A percentile compares a stretch with the other conserved stretches of the same genome.
phyloP scores from a whole-genome alignment of 768 basidiomycete genomes.

The Amanita pallidorosea region DNA sequence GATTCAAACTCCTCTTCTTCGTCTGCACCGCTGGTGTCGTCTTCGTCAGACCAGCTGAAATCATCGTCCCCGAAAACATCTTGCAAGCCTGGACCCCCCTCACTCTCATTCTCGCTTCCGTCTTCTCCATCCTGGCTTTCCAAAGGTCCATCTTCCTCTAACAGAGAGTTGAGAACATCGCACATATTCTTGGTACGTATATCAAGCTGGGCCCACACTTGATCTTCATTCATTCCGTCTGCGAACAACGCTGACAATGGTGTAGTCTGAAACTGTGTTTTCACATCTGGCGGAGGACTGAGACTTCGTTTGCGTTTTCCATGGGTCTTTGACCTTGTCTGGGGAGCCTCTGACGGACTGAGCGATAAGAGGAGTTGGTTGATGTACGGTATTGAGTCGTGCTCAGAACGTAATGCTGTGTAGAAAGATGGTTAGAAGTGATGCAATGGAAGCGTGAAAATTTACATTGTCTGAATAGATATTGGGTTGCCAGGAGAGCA shows the following conservation, averaged over 20 bases:
- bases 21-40: constrained; percentile 9
- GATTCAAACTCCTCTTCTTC: constrained; percentile 14
- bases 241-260: constrained; percentile 68
- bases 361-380: constrained; percentile 57
- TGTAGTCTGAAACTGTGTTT: constrained; percentile 38
- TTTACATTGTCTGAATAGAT: constrained; percentile 68
- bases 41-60: constrained; percentile 3
- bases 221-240: constrained; percentile 73
- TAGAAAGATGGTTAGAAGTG: constrained; percentile 7
- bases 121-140: constrained; percentile 11
- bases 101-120: constrained; percentile 14
- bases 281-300: constrained; percentile 19
- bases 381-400: constrained; percentile 52
- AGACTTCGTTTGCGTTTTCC: constrained; percentile 33
- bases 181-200: constrained; percentile 64
- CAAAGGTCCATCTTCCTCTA: constrained; percentile 27
- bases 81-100: constrained; percentile 6
- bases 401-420: constrained; percentile 61
- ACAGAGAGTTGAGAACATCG: constrained; percentile 50
- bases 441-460: constrained; percentile 3
- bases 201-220: constrained; percentile 93
- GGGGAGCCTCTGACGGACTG: constrained; percentile 55
- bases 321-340: constrained; percentile 59
- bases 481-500: constrained; percentile 61
- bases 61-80: neutral